phyloP scores from a whole-genome alignment of 257 asterid species.

The Asclepias syriaca region DNA sequence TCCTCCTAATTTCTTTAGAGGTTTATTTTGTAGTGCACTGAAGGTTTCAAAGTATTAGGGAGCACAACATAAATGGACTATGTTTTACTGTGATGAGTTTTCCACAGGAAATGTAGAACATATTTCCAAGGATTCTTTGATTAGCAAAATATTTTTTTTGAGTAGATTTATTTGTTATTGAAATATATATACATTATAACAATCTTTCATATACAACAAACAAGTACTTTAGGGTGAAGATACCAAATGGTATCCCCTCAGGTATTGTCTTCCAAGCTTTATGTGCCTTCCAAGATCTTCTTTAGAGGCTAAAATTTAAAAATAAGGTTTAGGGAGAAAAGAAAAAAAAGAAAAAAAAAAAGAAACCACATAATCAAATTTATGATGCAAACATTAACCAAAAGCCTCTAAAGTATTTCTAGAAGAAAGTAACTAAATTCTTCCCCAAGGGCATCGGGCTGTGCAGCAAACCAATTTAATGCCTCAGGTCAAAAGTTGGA shows the following conservation, averaged over 20 bases:
- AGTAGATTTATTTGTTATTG: background rate
- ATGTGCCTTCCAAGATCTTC: background rate
- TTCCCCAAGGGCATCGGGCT: background rate
- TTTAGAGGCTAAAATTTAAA: background rate
- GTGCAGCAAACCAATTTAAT: too few species aligned
- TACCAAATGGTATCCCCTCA: background rate
- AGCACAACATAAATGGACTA: background rate
- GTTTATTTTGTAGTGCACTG: background rate
- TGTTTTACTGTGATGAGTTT: background rate
- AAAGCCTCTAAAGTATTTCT: background rate
- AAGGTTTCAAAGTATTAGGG: background rate
- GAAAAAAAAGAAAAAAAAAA: background rate
- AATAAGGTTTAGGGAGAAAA: background rate
- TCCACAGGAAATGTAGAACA: too few species aligned
- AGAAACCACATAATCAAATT: background rate
- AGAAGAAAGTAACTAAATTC: background rate
- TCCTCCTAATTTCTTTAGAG: background rate
- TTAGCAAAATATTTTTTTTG: background rate
- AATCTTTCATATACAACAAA: background rate
- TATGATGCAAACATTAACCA: background rate
- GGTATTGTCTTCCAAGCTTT: background rate
- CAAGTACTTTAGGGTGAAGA: background rate
- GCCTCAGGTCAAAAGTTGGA: too few species aligned
- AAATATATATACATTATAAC: background rate
- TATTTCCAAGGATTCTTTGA: background rate